Conservation (phyloP, 306 rosid genomes). For the Albizia julibrissin region DNA sequence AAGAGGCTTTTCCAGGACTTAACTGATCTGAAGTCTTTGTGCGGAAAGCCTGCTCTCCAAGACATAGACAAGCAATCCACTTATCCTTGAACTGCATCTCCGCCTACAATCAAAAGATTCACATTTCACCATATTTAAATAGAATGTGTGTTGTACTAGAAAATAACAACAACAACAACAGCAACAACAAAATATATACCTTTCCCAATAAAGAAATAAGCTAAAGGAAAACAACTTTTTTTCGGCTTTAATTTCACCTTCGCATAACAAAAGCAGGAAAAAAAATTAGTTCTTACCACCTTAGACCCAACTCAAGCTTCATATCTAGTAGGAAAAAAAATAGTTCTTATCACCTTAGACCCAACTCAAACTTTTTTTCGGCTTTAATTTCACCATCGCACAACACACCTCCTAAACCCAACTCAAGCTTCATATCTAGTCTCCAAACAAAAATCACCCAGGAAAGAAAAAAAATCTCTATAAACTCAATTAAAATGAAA, state of each 20-base stretch:
- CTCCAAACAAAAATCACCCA: no score
- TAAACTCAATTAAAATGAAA: no score
- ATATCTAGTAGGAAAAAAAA: no score
- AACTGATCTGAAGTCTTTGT: conserved; percentile 73
- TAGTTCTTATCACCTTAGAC: no score
- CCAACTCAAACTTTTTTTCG: no score
- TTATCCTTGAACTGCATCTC: conserved; percentile 91
- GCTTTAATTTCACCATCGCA: no score
- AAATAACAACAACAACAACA: background rate
- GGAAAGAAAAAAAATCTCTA: no score
- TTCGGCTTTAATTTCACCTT: background rate
- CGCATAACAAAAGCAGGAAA: background rate
- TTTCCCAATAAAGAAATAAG: background rate
- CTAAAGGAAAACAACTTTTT: background rate
- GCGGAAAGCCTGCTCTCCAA: conserved; percentile 93
- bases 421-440: no score
- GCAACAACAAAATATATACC: background rate
- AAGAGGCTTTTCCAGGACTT: background rate
- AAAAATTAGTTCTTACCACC: background rate
- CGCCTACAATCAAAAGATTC: conserved; percentile 52
- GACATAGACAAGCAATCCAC: conserved; percentile 90
- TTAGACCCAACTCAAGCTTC: no score
- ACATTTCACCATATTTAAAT: background rate
- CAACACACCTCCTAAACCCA: no score
- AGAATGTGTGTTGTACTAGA: background rate